Conservation (phyloP, 257 asterid genomes). For the Gentiana macrophylla region DNA sequence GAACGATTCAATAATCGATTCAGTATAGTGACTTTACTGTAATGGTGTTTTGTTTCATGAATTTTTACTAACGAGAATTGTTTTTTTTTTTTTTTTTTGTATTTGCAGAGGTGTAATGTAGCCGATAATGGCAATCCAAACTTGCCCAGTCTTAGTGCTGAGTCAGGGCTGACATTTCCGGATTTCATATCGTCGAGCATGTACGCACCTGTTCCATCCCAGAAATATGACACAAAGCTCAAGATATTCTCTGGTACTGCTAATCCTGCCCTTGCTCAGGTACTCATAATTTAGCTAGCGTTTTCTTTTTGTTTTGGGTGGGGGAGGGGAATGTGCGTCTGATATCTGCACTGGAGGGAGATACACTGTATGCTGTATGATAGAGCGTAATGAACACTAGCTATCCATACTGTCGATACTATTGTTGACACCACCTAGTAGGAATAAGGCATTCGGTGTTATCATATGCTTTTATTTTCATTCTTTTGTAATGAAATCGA, state of each 20-base stretch:
- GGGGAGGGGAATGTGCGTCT: too few species aligned
- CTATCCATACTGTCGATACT: too few species aligned
- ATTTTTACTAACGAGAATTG: neutral
- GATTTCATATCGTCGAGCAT: slow-evolving; percentile 40
- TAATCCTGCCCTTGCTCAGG: slow-evolving; percentile 76
- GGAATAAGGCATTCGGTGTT: too few species aligned
- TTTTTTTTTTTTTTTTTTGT: neutral
- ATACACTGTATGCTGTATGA: too few species aligned
- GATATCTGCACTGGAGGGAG: too few species aligned
- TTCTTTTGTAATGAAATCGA: too few species aligned
- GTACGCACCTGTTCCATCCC: slow-evolving; percentile 19
- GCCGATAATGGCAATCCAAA: slow-evolving; percentile 49
- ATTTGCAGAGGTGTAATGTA: slow-evolving; percentile 47
- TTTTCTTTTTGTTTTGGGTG: neutral
- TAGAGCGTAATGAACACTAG: too few species aligned
- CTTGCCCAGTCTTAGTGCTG: slow-evolving; percentile 16
- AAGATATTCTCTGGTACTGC: slow-evolving; percentile 90
- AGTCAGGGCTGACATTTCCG: slow-evolving; percentile 31
- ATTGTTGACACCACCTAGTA: too few species aligned
- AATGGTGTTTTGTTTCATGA: neutral
- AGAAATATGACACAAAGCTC: slow-evolving; percentile 46
- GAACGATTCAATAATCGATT: neutral
- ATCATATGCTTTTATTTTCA: too few species aligned
- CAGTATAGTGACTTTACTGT: neutral
- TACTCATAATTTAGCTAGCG: slow-evolving; percentile 2